Percentiles rank a stretch among this genome's conserved stretches.
Conservation (phyloP, 192 early-diverging fungal genomes). For the Backusella morwellensis region DNA sequence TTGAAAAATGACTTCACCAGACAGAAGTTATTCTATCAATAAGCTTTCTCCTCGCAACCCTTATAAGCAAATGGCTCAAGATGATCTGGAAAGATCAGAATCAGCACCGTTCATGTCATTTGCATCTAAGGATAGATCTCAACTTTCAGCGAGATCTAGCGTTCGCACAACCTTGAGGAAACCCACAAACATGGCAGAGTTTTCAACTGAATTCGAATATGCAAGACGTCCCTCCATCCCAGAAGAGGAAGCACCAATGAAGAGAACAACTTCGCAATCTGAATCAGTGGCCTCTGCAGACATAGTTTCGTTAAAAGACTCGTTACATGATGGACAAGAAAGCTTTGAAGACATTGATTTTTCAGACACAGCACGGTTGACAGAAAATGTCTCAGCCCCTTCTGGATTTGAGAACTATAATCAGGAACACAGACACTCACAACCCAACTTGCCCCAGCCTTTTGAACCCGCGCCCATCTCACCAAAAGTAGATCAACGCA, state of each 20-base stretch:
- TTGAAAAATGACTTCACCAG: conserved; percentile 3
- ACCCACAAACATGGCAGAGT: not conserved
- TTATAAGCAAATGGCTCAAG: not conserved
- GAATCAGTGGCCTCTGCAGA: not conserved
- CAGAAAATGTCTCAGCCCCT: conserved; percentile 12
- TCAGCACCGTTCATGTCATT: conserved; percentile 7
- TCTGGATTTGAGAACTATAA: not conserved
- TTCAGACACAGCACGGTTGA: conserved; percentile 28
- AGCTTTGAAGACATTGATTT: conserved; percentile 18
- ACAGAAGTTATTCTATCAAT: not conserved
- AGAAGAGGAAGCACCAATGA: not conserved
- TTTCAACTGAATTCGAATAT: conserved; percentile 9
- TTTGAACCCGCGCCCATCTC: conserved; percentile 7
- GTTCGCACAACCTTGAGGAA: not conserved
- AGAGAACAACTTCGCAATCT: not conserved
- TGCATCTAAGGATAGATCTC: not conserved
- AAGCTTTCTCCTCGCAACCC: not conserved
- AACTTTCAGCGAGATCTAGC: not conserved
- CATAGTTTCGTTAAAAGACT: not conserved
- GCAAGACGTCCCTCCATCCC: not conserved
- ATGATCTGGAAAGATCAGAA: not conserved
- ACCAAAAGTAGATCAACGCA: not conserved
- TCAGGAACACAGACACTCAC: conserved; percentile 9
- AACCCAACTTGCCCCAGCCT: not conserved
- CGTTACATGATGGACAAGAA: not conserved